Conservation (phyloP, 2,329 filamentous ascomycete species). For the Apiospora pterosperma region DNA sequence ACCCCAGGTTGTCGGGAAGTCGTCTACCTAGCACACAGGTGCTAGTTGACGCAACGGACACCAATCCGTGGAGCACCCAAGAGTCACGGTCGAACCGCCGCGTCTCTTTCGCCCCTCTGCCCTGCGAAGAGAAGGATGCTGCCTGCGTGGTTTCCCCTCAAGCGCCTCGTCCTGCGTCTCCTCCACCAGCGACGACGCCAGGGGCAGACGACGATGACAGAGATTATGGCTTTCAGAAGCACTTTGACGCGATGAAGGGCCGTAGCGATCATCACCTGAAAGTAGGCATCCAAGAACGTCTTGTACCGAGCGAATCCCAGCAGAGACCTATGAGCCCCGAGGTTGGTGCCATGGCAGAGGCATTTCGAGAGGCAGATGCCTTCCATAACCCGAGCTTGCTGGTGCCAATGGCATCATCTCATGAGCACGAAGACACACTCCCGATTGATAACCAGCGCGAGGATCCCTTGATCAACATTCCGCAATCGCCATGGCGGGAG, state of each 20-base stretch:
- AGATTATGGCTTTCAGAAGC: slow-evolving; percentile 39
- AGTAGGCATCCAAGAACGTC: slow-evolving; percentile 21
- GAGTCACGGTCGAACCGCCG: slow-evolving; percentile 14
- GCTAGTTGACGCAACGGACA: slow-evolving; percentile 13
- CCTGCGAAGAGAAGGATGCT: slow-evolving; percentile 22
- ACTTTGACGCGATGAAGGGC: slow-evolving; percentile 43
- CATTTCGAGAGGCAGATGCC: slow-evolving; percentile 44
- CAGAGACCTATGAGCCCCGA: slow-evolving; percentile 35
- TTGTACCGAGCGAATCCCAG: slow-evolving; percentile 42
- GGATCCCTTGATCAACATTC: slow-evolving; percentile 6
- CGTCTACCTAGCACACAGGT: slow-evolving; percentile 16
- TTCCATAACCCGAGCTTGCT: slow-evolving; percentile 1
- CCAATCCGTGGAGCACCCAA: slow-evolving; percentile 13
- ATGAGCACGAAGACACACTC: slow-evolving; percentile 8
- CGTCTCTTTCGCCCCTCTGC: slow-evolving; percentile 33
- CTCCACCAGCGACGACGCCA: slow-evolving; percentile 37
- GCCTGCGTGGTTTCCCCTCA: slow-evolving; percentile 10
- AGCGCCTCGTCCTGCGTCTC: slow-evolving; percentile 31
- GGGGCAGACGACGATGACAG: slow-evolving; percentile 27
- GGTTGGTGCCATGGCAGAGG: slow-evolving; percentile 45
- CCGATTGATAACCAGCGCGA: slow-evolving; percentile 7
- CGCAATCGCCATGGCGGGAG: slow-evolving; percentile 26
- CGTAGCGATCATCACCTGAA: slow-evolving; percentile 17
- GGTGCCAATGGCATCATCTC: not conserved
- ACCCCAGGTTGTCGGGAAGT: slow-evolving; percentile 9